Evolutionary conservation across 2,329 filamentous ascomycete species (phyloP).

Genomic region (Ophiosphaerella herpotricha): DNA sequence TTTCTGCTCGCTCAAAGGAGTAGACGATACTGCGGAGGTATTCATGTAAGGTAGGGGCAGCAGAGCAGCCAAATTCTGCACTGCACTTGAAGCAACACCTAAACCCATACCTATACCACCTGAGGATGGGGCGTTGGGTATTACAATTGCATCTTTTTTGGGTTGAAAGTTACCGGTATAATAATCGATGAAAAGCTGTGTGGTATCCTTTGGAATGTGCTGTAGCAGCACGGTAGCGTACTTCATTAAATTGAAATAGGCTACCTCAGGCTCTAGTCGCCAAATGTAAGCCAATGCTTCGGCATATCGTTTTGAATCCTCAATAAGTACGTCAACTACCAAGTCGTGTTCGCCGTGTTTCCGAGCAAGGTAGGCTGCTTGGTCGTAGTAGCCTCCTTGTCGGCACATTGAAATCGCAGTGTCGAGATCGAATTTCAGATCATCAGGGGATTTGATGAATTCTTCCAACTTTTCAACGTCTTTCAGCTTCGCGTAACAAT

Average conservation of each 20-base stretch:
- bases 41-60: slow-evolving; percentile 87
- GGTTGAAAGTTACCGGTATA: slow-evolving; percentile 85
- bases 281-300: slow-evolving; percentile 92
- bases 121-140: slow-evolving; percentile 53
- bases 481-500: slow-evolving; percentile 97
- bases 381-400: slow-evolving; percentile 94
- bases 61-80: slow-evolving; percentile 83
- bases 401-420: slow-evolving; percentile 97
- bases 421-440: slow-evolving; percentile 94
- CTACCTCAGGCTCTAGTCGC: slow-evolving; percentile 77
- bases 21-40: slow-evolving; percentile 60
- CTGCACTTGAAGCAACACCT: slow-evolving; percentile 68
- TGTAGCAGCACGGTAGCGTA: slow-evolving; percentile 90
- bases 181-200: slow-evolving; percentile 89
- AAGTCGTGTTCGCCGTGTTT: slow-evolving; percentile 93
- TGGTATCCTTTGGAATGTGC: slow-evolving; percentile 80
- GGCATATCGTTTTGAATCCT: slow-evolving; percentile 87
- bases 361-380: slow-evolving; percentile 91
- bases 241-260: slow-evolving; percentile 89
- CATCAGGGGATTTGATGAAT: slow-evolving; percentile 94
- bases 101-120: slow-evolving; percentile 46
- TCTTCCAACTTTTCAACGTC: slow-evolving; percentile 94
- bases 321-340: slow-evolving; percentile 93
- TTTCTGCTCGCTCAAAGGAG: slow-evolving; percentile 57
- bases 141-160: slow-evolving; percentile 64